phyloP scores from a whole-genome alignment of 768 basidiomycete genomes.

The Hemileccinum impolitum region DNA sequence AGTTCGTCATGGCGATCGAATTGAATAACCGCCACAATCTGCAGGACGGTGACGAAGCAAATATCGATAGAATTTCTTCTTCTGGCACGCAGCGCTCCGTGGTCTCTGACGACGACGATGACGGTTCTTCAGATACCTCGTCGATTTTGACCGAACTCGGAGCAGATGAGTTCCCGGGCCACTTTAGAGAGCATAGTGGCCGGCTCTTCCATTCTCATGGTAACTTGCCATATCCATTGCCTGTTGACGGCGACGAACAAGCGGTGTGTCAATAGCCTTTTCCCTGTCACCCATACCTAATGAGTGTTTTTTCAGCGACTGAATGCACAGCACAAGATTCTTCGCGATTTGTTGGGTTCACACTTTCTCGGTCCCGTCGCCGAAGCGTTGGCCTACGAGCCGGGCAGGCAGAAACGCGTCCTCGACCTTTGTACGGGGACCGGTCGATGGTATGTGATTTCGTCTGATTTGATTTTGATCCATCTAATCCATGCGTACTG shows the following conservation, averaged over 20 bases:
- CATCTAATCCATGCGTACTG: conserved; percentile 12
- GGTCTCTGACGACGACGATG: conserved; percentile 33
- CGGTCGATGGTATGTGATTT: conserved; percentile 58
- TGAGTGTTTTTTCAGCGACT: conserved; percentile 43
- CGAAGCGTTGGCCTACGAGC: conserved; percentile 43
- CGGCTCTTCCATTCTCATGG: conserved; percentile 69
- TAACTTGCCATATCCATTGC: conserved; percentile 65
- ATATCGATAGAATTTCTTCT: conserved; percentile 10
- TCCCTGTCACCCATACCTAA: not conserved
- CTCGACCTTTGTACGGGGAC: conserved; percentile 79
- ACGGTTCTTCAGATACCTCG: conserved; percentile 39
- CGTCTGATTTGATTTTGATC: conserved; percentile 15
- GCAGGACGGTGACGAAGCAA: conserved; percentile 17
- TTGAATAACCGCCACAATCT: conserved; percentile 21
- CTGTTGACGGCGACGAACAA: conserved; percentile 69
- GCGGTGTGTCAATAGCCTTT: conserved; percentile 41
- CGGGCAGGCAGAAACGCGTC: conserved; percentile 45
- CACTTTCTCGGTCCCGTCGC: conserved; percentile 60
- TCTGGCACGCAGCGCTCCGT: conserved; percentile 5
- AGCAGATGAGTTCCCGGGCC: conserved; percentile 53
- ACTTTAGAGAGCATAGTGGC: conserved; percentile 56
- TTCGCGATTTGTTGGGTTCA: conserved; percentile 50
- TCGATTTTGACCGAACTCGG: conserved; percentile 45
- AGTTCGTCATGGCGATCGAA: conserved; percentile 28
- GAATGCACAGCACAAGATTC: conserved; percentile 45